phyloP scores from a whole-genome alignment of 2,329 filamentous ascomycete species.

The Sarocladium brachiariae region DNA sequence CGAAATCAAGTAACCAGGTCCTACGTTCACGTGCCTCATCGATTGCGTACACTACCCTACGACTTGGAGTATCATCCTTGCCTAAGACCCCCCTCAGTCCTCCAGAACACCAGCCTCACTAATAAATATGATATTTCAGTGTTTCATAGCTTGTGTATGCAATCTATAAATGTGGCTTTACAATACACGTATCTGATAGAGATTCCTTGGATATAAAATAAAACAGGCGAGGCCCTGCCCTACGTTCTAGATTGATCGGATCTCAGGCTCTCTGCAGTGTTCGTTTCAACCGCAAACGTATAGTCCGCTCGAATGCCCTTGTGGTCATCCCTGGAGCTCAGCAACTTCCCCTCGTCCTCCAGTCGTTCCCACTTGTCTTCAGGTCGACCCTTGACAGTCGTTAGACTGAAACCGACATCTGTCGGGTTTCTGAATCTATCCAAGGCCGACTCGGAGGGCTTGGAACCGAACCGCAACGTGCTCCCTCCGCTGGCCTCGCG shows the following conservation, averaged over 20 bases:
- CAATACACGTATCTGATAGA: too few relatives aligned
- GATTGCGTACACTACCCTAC: too few relatives aligned
- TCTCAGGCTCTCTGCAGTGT: background rate
- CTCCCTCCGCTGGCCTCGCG: background rate
- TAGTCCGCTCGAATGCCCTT: background rate
- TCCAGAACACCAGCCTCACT: too few relatives aligned
- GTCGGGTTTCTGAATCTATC: constrained; percentile 7
- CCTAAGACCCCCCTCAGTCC: too few relatives aligned
- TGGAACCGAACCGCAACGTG: background rate
- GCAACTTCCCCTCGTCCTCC: constrained; percentile 6
- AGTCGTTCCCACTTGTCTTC: constrained; percentile 7
- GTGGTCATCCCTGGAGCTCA: background rate
- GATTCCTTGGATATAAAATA: too few relatives aligned
- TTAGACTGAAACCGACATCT: constrained; percentile 6
- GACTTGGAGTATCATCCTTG: too few relatives aligned
- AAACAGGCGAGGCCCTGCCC: background rate
- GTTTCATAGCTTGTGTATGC: too few relatives aligned
- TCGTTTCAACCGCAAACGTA: constrained; percentile 1
- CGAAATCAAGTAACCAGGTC: too few relatives aligned
- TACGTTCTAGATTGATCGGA: background rate
- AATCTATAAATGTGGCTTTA: too few relatives aligned
- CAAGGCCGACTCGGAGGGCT: background rate
- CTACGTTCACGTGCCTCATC: too few relatives aligned
- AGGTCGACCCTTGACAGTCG: constrained; percentile 1
- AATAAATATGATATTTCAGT: too few relatives aligned